A percentile compares a stretch with the other conserved stretches of the same genome.
Evolutionary conservation across 805 yeast species (phyloP).

Genomic region (Wickerhamiella shivajii): DNA sequence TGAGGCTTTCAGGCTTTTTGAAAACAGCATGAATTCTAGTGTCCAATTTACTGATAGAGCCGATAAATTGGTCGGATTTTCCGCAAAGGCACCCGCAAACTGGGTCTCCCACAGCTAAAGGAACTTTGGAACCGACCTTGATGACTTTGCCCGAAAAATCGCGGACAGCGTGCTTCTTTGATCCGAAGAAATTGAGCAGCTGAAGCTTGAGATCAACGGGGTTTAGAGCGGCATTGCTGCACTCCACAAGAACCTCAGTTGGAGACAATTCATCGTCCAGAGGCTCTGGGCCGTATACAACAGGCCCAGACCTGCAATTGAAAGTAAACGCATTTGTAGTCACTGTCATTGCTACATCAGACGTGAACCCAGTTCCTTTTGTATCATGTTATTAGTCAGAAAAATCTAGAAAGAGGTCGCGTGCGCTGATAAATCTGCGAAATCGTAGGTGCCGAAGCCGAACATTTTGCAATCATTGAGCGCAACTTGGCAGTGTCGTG

Average conservation of each 20-base stretch:
- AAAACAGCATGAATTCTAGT: constrained; percentile 29
- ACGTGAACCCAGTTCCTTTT: no score
- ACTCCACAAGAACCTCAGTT: constrained; percentile 40
- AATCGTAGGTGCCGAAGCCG: no score
- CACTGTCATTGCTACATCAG: no score
- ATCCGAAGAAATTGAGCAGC: neutral
- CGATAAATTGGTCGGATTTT: neutral
- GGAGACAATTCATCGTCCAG: constrained; percentile 14
- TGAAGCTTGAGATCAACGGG: constrained; percentile 43
- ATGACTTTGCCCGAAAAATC: constrained; percentile 51
- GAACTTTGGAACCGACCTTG: constrained; percentile 36
- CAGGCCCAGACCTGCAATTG: no score
- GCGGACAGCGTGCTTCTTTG: constrained; percentile 30
- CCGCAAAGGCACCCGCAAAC: constrained; percentile 45
- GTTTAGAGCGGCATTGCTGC: constrained; percentile 44
- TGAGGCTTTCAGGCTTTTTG: constrained; percentile 34
- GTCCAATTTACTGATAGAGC: neutral
- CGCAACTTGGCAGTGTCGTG: no score
- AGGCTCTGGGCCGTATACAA: no score
- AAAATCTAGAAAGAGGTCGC: no score
- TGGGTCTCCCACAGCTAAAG: constrained; percentile 37
- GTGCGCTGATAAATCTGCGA: no score
- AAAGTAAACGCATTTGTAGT: no score
- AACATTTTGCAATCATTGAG: no score
- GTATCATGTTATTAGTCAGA: no score